Evolutionary conservation across 2,329 filamentous ascomycete genomes (phyloP).

Genomic region (Didymella pomorum): DNA sequence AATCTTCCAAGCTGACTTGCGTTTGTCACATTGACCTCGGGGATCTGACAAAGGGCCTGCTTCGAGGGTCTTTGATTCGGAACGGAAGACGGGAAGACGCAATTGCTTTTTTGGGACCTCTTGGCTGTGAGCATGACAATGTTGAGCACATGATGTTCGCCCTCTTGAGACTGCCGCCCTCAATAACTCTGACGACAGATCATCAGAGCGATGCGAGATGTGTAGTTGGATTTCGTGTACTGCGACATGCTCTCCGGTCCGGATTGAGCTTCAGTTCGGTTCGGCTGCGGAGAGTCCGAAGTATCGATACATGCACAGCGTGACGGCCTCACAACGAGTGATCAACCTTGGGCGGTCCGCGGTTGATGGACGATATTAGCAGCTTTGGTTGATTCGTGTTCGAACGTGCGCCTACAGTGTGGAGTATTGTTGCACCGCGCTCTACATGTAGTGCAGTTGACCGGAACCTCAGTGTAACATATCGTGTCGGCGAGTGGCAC

Average conservation of each 20-base stretch:
- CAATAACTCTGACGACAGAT: not conserved
- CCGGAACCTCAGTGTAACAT: conserved; percentile 16
- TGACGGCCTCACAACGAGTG: not conserved
- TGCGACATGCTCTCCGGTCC: not conserved
- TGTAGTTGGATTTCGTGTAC: not conserved
- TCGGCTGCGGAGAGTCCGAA: conserved; percentile 20
- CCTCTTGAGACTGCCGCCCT: not conserved
- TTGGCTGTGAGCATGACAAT: not conserved
- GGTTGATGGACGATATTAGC: not conserved
- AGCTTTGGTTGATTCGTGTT: not conserved
- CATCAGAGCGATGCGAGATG: not conserved
- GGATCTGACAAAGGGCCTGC: not conserved
- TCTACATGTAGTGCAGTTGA: not conserved
- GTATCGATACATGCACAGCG: not conserved
- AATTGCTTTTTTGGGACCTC: not conserved
- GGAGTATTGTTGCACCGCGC: conserved; percentile 6
- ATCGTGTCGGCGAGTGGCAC: conserved; percentile 2
- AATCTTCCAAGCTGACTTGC: not conserved
- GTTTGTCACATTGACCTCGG: not conserved
- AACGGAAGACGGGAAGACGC: not conserved
- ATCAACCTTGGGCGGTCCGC: not conserved
- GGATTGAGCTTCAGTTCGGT: not conserved
- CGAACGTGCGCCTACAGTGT: not conserved
- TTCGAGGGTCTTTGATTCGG: not conserved
- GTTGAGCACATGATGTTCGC: not conserved